Base-by-base conservation (phyloP, 768 basidiomycete genomes). In the Pisolithus sp. region DNA sequence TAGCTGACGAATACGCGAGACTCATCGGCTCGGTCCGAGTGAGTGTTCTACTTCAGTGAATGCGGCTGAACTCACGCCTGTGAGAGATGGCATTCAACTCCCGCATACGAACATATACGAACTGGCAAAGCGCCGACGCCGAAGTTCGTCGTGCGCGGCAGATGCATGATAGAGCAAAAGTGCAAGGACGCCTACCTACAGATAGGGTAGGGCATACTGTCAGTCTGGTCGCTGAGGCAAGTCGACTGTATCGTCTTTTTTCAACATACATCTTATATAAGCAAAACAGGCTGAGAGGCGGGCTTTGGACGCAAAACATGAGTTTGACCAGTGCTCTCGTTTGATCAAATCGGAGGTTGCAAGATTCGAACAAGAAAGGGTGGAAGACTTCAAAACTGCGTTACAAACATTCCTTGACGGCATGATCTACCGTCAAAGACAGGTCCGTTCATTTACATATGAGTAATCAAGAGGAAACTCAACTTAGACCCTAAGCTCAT, bases 1-100 rank as follows among this genome's bases (percentile, higher is more conserved):
- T 6, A 71, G 90, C 82, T 44, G 95, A 98, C 62, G 93, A 96
- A 68, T 98, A 98, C 64, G 81, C 92, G n/a, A 77, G 95, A 48
- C 75, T 97, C 48, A 89, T 95, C 55, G 83, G 80, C 59, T 90
- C 88, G 51, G 92, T 94, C 48, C 77, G 90, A 54, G 90, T 90
- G 65, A 49, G 88, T 73, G 9, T 23, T 38, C 10, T 15, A 9
- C 18, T 21, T 44, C 26, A 5, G 49, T n/a, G 20, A 24, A 42
- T 4, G 44, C 46, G 13, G 15, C 47, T 2, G 21, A 26, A 53
- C 53, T 28, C 42, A 15, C 36, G 40, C 48, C 7, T 41, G 18
- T 24, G 52, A 12, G 58, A 95, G 90, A 75, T 91, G 54, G 91
- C 94, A 2, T 96, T 98, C 67, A 80, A 75, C 46, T 89, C 91